Base-by-base conservation (phyloP, 2,329 filamentous ascomycete species). In the Lizonia empirigonia region DNA sequence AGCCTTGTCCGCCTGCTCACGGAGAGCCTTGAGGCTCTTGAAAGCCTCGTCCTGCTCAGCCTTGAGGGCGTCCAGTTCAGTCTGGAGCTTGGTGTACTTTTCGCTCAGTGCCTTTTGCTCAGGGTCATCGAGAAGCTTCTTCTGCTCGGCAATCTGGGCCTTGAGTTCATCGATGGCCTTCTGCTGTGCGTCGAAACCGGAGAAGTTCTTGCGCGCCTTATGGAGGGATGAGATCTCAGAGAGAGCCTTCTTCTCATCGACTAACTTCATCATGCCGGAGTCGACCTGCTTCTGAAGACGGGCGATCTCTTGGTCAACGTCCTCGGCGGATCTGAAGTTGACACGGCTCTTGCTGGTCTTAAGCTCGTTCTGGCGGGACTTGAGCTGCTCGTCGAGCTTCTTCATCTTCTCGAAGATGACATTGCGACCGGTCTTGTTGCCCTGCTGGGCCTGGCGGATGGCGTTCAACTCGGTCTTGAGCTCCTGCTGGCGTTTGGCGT, bases 201-300 rank as follows among this genome's bases (percentile, higher is more conserved):
- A 85, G 73, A 99, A 97, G 76, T 85, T 88, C 85, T 97, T 97
- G 78, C 90, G 90, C 69, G 89, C 84, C 81, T 95, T 96, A 75
- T 89, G 87, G 62, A 97, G 79, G 72, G 79, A 87, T 39, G 88
- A 89, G 65, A 96, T 87, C 67, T 97, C 91, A 41, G 83, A 78
- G 16, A 97, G 82, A 7, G 90, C 87, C 83, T 97, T 97, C 82
- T 91, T 95, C 84, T 97, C 94, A 66, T 99, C 94, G 9, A 97
- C 94, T 42, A 99, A 80, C 78, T 92, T 96, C 88, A 99, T 92
- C 73, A 84, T 88, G 59, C 93, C 93, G 27, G 86, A 84, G 74
- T 96, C 90, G 64, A 97, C 91, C 73, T 93, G 84, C 76, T 87
- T 87, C 62, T 96, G 90, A 45, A 97, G 85, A 44, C 81, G 81